A percentile compares a stretch with the other conserved stretches of the same genome.
Evolutionary conservation across 2,329 filamentous ascomycete species (phyloP).

Genomic region (Fusarium napiforme): DNA sequence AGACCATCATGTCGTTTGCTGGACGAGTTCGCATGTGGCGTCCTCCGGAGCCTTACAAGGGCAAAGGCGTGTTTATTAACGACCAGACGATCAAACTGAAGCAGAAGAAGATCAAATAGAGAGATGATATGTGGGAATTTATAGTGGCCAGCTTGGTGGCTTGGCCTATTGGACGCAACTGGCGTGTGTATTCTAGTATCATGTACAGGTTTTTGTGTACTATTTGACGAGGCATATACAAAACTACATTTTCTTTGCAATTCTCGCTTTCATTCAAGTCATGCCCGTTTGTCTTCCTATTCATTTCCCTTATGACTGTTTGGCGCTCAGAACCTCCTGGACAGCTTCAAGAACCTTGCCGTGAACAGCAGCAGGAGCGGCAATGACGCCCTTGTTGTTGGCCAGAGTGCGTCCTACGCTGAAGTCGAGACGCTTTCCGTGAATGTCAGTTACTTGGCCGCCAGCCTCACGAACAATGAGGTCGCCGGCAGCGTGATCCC

Average conservation of each 20-base stretch:
- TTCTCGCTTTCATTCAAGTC: conserved; percentile 18
- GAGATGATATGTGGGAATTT: conserved; percentile 8
- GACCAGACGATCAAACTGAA: conserved; percentile 98
- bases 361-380: conserved; percentile 82
- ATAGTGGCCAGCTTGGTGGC: conserved; percentile 16
- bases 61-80: conserved; percentile 98
- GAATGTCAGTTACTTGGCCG: conserved; percentile 88
- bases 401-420: conserved; percentile 84
- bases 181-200: conserved; percentile 47
- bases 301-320: conserved; percentile 38
- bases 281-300: background rate
- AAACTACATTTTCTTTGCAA: conserved; percentile 38
- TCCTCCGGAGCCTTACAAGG: conserved; percentile 96
- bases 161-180: conserved; percentile 39
- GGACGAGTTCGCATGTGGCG: conserved; percentile 90
- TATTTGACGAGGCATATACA: conserved; percentile 47
- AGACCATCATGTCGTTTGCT: conserved; percentile 90
- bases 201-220: conserved; percentile 47
- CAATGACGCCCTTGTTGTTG: conserved; percentile 93
- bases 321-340: conserved; percentile 74
- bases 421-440: conserved; percentile 88
- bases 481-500: conserved; percentile 97
- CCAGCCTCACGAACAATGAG: conserved; percentile 94
- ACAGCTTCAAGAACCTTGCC: conserved; percentile 81
- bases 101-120: conserved; percentile 94